phyloP scores from a whole-genome alignment of 768 basidiomycete genomes.

The Lactarius trivialis region DNA sequence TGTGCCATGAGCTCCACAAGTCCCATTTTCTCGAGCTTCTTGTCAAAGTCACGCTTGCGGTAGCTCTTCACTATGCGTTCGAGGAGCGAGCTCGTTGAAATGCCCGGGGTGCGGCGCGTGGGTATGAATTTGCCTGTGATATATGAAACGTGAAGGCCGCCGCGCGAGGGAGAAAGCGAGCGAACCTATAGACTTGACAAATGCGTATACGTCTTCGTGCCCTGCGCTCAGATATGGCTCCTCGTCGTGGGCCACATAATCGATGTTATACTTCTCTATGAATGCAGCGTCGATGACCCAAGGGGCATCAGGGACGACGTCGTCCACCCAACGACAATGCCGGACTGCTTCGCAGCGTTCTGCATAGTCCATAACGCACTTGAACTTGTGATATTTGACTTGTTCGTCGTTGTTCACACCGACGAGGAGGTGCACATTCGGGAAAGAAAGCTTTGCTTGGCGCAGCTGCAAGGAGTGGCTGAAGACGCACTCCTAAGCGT shows the following conservation, averaged over 20 bases:
- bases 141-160: not conserved
- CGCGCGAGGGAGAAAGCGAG: slow-evolving; percentile 1
- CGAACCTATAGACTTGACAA: slow-evolving; percentile 74
- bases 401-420: slow-evolving; percentile 92
- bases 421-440: slow-evolving; percentile 81
- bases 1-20: slow-evolving; percentile 62
- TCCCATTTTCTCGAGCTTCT: slow-evolving; percentile 87
- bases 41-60: slow-evolving; percentile 77
- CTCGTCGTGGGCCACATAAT: slow-evolving; percentile 97
- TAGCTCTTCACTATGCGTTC: slow-evolving; percentile 90
- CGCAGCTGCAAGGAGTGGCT: slow-evolving; percentile 94
- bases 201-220: slow-evolving; percentile 78
- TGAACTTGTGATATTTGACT: slow-evolving; percentile 71
- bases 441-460: slow-evolving; percentile 93
- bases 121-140: slow-evolving; percentile 97
- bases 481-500: slow-evolving; percentile 18
- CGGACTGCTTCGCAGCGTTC: slow-evolving; percentile 90
- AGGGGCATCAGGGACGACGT: slow-evolving; percentile 84
- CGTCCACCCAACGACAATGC: slow-evolving; percentile 97
- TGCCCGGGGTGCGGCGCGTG: slow-evolving; percentile 88
- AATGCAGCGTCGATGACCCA: slow-evolving; percentile 85
- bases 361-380: slow-evolving; percentile 79
- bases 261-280: slow-evolving; percentile 78
- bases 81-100: slow-evolving; percentile 89
- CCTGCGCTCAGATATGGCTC: slow-evolving; percentile 77